phyloP scores from a whole-genome alignment of 2,329 filamentous ascomycete species.

The Cladobotryum protrusum region DNA sequence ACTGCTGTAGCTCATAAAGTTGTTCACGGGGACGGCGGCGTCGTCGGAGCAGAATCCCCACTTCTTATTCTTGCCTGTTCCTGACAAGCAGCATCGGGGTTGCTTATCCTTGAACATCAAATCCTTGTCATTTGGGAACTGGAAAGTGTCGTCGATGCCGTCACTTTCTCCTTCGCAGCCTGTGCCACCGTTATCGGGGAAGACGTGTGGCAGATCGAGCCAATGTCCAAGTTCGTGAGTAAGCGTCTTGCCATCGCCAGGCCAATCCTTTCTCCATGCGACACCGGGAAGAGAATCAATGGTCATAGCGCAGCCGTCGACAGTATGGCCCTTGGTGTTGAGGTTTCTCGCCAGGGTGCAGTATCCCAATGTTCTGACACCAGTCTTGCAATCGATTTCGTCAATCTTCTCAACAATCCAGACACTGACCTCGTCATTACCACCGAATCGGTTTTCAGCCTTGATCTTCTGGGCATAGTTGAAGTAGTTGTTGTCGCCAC shows the following conservation, averaged over 20 bases:
- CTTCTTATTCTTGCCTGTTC: neutral
- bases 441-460: neutral
- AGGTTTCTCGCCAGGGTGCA: neutral
- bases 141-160: neutral
- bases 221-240: constrained; percentile 1
- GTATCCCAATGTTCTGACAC: neutral
- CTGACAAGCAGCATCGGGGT: neutral
- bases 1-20: constrained; percentile 1
- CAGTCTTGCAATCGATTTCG: neutral
- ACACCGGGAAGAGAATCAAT: neutral
- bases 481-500: neutral
- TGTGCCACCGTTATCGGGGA: neutral
- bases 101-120: neutral
- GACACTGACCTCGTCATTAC: constrained; percentile 1
- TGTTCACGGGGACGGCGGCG: neutral
- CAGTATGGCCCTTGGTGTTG: neutral
- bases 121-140: neutral
- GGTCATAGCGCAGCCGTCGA: neutral
- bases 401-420: constrained; percentile 2
- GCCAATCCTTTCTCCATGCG: neutral
- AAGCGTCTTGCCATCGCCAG: neutral
- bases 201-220: neutral
- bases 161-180: neutral
- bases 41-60: neutral
- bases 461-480: neutral